phyloP scores from a whole-genome alignment of 768 basidiomycete species.

The Tubosaeta sp. region DNA sequence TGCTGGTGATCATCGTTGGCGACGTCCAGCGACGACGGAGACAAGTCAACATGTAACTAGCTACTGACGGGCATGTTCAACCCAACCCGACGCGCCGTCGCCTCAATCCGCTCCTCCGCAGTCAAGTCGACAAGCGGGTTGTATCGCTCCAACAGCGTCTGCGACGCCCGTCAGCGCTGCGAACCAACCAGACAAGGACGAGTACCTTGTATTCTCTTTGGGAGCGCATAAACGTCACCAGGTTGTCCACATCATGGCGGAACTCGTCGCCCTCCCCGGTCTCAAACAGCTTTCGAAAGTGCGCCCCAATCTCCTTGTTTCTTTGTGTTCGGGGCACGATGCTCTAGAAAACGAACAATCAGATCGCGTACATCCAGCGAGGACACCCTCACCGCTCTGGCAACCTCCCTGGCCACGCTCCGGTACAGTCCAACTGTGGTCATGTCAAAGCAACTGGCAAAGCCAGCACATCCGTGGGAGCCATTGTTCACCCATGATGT shows the following conservation, averaged over 20 bases:
- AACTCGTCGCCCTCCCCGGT: conserved; percentile 25
- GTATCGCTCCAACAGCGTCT: conserved; percentile 83
- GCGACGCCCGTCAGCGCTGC: conserved; percentile 1
- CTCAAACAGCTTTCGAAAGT: conserved; percentile 55
- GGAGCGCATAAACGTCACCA: conserved; percentile 63
- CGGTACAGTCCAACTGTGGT: conserved; percentile 23
- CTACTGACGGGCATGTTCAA: conserved; percentile 59
- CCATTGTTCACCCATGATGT: background rate
- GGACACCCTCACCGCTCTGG: conserved; percentile 20
- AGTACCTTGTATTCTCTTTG: conserved; percentile 73
- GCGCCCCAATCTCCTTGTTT: conserved; percentile 41
- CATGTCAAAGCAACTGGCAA: conserved; percentile 3
- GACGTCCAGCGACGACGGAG: background rate
- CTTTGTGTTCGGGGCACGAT: conserved; percentile 33
- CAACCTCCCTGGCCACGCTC: conserved; percentile 27
- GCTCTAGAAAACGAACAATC: conserved; percentile 29
- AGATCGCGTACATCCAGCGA: background rate
- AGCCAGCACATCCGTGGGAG: conserved; percentile 14
- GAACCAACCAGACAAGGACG: conserved; percentile 11
- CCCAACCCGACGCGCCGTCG: conserved; percentile 84
- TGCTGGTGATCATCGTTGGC: conserved; percentile 23
- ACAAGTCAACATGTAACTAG: conserved; percentile 5
- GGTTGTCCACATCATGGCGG: conserved; percentile 52
- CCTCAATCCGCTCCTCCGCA: conserved; percentile 72
- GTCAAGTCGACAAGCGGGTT: conserved; percentile 82